These are phyloP conservation scores for Solanum chilense DNA, from an alignment of 257 asterid species.

Conservation along the genomic window DNA sequence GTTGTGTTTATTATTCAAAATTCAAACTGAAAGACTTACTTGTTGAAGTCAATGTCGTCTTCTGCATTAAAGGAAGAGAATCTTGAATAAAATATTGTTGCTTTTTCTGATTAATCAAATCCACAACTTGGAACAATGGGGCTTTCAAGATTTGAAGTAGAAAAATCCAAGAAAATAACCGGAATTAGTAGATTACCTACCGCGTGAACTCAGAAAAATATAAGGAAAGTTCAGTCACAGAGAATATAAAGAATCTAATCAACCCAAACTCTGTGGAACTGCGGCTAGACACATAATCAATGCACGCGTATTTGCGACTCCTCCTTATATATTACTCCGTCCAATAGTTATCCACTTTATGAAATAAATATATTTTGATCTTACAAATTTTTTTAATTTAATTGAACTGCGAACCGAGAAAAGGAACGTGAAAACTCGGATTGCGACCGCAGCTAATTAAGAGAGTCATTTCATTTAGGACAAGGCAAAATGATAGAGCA, in stretches of 20 bases:
- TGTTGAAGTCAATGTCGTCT: not conserved
- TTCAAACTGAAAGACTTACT: not conserved
- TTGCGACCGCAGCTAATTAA: too few species aligned
- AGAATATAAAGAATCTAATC: not conserved
- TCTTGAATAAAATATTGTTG: not conserved
- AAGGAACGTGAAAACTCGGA: too few species aligned
- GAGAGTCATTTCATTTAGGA: too few species aligned
- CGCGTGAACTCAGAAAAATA: constrained; percentile 28
- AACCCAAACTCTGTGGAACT: not conserved
- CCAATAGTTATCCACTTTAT: too few species aligned
- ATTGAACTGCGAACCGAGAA: too few species aligned
- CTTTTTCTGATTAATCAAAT: not conserved
- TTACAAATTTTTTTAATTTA: accelerated
- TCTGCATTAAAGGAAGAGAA: not conserved
- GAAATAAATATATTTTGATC: too few species aligned
- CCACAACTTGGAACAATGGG: not conserved
- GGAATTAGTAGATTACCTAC: constrained; percentile 1
- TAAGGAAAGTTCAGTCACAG: not conserved
- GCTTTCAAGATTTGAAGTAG: not conserved
- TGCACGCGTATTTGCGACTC: not conserved
- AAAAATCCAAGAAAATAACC: not conserved
- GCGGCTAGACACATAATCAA: not conserved
- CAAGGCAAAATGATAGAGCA: too few species aligned
- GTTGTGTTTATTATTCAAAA: not conserved
- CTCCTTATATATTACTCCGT: not conserved